Evolutionary conservation across 345 rosid genomes (phyloP).

Genomic region (Corymbia maculata): DNA sequence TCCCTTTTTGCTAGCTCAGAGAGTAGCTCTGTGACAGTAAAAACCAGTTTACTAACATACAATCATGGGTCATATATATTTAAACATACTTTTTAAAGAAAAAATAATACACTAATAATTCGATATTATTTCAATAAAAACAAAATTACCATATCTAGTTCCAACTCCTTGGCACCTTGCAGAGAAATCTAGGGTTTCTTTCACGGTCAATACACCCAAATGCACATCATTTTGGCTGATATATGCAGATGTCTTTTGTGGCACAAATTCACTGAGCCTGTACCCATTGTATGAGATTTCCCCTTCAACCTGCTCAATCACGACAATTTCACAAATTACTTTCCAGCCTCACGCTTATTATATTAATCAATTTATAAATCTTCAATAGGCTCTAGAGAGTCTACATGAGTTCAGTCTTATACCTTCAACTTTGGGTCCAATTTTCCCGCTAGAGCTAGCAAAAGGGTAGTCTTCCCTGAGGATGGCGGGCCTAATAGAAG

Average conservation of each 20-base stretch:
- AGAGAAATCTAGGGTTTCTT: slow-evolving; percentile 86
- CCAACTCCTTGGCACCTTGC: slow-evolving; percentile 93
- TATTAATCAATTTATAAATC: too few relatives aligned
- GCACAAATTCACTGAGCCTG: slow-evolving; percentile 50
- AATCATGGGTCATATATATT: background rate
- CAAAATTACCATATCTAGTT: slow-evolving; percentile 51
- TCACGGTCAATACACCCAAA: slow-evolving; percentile 76
- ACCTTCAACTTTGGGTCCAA: slow-evolving; percentile 62
- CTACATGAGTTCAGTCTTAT: background rate
- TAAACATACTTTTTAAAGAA: background rate
- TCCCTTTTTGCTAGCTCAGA: slow-evolving; percentile 72
- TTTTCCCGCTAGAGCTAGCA: slow-evolving; percentile 67
- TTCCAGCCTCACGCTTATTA: background rate
- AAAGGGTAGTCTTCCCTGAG: slow-evolving; percentile 74
- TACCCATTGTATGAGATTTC: slow-evolving; percentile 66
- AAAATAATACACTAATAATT: background rate
- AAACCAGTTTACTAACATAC: background rate
- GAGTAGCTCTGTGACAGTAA: slow-evolving; percentile 30
- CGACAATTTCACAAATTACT: background rate
- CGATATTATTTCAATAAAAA: background rate
- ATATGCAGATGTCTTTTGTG: slow-evolving; percentile 80
- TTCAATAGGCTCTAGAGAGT: background rate
- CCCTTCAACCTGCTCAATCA: slow-evolving; percentile 46
- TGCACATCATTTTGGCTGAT: slow-evolving; percentile 88
- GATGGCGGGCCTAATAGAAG: slow-evolving; percentile 83